These are phyloP conservation scores for Alternaria tenuissima DNA, from an alignment of 2,329 filamentous ascomycete species.

Conservation along the genomic window DNA sequence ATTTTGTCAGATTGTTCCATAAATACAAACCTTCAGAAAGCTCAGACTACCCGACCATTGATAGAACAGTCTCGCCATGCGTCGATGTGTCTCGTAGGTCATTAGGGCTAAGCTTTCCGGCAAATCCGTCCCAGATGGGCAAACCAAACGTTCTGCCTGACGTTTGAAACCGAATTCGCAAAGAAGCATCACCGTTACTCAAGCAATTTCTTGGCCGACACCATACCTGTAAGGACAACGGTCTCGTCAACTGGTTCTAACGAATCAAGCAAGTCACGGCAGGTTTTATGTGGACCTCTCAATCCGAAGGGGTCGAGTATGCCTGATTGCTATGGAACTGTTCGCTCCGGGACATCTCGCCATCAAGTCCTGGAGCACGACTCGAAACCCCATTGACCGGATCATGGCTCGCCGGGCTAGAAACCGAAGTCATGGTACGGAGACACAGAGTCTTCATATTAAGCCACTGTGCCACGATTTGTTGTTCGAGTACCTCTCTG, in stretches of 20 bases:
- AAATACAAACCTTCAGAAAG: background rate
- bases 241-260: constrained; percentile 18
- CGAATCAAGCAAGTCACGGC: constrained; percentile 11
- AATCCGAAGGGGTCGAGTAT: constrained; percentile 8
- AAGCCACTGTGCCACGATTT: constrained; percentile 24
- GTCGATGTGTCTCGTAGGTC: constrained; percentile 11
- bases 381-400: constrained; percentile 15
- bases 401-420: constrained; percentile 11
- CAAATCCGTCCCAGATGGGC: constrained; percentile 23
- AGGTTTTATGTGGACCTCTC: background rate
- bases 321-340: constrained; percentile 14
- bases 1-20: background rate
- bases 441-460: constrained; percentile 33
- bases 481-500: constrained; percentile 20
- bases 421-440: constrained; percentile 15
- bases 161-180: constrained; percentile 40
- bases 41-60: background rate
- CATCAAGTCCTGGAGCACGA: constrained; percentile 10
- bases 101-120: constrained; percentile 28
- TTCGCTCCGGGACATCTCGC: constrained; percentile 1
- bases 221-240: constrained; percentile 27
- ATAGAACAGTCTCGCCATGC: constrained; percentile 4
- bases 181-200: constrained; percentile 32
- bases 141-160: constrained; percentile 37
- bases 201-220: constrained; percentile 34